Conservation (phyloP, 1,284 basidiomycete species). For the Gastroboletus turbinatus region DNA sequence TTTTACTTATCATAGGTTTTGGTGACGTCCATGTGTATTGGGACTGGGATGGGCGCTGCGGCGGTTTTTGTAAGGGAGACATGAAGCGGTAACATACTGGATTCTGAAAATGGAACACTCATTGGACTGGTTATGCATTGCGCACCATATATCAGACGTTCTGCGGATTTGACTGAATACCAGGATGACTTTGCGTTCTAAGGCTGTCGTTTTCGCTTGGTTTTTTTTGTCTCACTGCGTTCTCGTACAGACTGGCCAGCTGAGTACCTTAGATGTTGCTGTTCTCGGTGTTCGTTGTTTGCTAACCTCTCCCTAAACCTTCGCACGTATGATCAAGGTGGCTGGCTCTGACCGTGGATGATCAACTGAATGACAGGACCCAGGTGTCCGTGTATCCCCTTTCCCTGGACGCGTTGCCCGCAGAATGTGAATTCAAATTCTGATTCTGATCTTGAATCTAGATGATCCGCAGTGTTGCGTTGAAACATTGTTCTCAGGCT, state of each 20-base stretch:
- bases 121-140: not conserved
- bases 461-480: too few species aligned
- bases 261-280: not conserved
- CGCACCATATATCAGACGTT: not conserved
- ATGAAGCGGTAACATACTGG: conserved; percentile 12
- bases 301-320: not conserved
- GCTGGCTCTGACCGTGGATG: too few species aligned
- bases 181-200: not conserved
- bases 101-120: not conserved
- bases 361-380: too few species aligned
- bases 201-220: not conserved
- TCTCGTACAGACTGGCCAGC: not conserved
- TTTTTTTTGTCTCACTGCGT: not conserved
- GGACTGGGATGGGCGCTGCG: conserved; percentile 90
- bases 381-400: too few species aligned
- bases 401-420: too few species aligned
- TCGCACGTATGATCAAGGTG: too few species aligned
- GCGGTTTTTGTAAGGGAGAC: conserved; percentile 62
- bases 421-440: too few species aligned
- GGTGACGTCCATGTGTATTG: conserved; percentile 85
- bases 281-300: not conserved
- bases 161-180: not conserved
- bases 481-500: too few species aligned
- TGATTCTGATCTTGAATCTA: too few species aligned
- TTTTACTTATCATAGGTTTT: conserved; percentile 51